Base-by-base conservation (phyloP, 768 basidiomycete genomes). In the Leccinum disarticulatum region DNA sequence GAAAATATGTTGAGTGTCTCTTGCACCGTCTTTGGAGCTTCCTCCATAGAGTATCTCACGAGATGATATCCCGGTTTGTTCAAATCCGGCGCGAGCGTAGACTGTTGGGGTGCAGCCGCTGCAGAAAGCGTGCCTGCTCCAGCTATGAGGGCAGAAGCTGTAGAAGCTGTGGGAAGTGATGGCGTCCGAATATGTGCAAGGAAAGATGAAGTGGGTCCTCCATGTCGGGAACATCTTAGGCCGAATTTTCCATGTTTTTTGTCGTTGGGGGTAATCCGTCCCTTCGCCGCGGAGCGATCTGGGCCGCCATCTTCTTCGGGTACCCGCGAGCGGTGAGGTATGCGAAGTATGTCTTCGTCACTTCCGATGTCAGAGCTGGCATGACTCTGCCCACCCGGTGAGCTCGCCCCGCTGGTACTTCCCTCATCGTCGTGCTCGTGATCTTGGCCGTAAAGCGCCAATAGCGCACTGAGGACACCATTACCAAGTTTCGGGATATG, bases 101-200 rank as follows among this genome's bases (percentile, higher is more conserved):
- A 73, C 48, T 78, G 73, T 10, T 66, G 63, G 0, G 88, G 88
- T 0, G 86, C 81, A 7, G 85, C 83, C 3, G 81, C 81, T 17
- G 87, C 89, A 2, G 81, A 76, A 8, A 93, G 73, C 52, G 85
- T 84, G 3, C 83, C 86, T 0, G 89, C 85, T 58, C 85, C 84
- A 7, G 87, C 83, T 22, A 94, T 85, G 36, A 93, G 80, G 4
- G 88, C 81, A 1, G 87, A 90, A 59, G 64, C 57, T 15, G 66
- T 56, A 22, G 66, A 35, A 0, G 67, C 57, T 4, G 59, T 51
- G 11, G 72, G 70, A n/a, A 68, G 54, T 11, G 70, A 63, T 4
- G 69, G 59, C 6, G 61, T 14, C 17, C 58, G 64, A 33, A 67
- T 43, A 31, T 67, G 66, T 7, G 52, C 53, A 30, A 73, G 30